Conservation (phyloP, 2,329 filamentous ascomycete genomes). For the Colletotrichum phormii region DNA sequence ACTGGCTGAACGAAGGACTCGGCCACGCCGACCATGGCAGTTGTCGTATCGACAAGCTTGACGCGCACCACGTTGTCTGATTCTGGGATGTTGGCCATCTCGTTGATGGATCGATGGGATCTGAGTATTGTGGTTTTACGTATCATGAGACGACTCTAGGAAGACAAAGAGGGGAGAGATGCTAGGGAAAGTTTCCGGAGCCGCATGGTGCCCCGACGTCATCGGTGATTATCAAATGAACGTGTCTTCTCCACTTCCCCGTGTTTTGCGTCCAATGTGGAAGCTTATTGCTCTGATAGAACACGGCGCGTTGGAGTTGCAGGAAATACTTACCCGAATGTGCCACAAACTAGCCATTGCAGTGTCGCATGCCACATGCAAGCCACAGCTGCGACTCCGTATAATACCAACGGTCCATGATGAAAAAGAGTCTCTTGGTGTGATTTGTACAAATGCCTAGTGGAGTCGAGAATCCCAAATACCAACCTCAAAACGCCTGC, state of each 20-base stretch:
- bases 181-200: neutral
- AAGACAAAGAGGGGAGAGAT: neutral
- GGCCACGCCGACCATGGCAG: conserved; percentile 30
- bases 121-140: neutral
- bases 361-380: neutral
- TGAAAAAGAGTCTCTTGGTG: neutral
- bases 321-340: conserved; percentile 18
- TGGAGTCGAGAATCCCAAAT: conserved; percentile 18
- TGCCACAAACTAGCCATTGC: neutral
- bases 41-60: conserved; percentile 36
- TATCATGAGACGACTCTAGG: neutral
- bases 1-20: conserved; percentile 34
- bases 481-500: conserved; percentile 16
- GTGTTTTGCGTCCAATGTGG: neutral
- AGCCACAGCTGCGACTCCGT: neutral
- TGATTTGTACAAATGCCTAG: conserved; percentile 12
- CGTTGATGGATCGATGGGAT: neutral
- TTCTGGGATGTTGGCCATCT: conserved; percentile 24
- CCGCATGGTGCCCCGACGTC: conserved; percentile 18
- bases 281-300: neutral
- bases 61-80: conserved; percentile 36
- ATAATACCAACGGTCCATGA: neutral
- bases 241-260: conserved; percentile 20
- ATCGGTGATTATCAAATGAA: neutral
- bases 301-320: neutral